Conservation (phyloP, 192 early-diverging fungal genomes). For the Podila minutissima region DNA sequence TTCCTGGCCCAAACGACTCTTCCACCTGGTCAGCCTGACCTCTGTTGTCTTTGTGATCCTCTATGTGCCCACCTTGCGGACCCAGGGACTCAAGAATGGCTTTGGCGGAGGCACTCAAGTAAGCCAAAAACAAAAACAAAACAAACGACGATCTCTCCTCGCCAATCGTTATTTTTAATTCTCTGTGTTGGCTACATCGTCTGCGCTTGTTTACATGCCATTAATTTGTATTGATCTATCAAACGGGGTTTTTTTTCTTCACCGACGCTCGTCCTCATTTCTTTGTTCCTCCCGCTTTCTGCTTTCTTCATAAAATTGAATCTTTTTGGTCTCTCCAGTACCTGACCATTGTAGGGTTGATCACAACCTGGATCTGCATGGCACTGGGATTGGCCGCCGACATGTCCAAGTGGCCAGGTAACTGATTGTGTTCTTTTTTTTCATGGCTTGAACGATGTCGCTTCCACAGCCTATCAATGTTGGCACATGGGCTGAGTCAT, state of each 20-base stretch:
- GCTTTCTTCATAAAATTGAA: not conserved
- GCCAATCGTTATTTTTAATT: conserved; percentile 2
- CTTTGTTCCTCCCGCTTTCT: not conserved
- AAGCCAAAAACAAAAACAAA: conserved; percentile 9
- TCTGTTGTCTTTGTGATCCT: conserved; percentile 4
- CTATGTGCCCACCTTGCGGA: not conserved
- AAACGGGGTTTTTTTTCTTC: not conserved
- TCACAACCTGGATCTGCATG: conserved; percentile 14
- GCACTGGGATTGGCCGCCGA: conserved; percentile 7
- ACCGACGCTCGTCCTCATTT: too few species aligned
- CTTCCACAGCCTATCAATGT: too few species aligned
- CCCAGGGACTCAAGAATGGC: not conserved
- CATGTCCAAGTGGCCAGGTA: conserved; percentile 4
- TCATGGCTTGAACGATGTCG: too few species aligned
- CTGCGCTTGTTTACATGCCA: not conserved
- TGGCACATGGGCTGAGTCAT: too few species aligned
- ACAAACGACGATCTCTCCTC: not conserved
- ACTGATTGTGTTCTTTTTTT: not conserved
- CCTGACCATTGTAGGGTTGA: conserved; percentile 22
- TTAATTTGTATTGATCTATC: not conserved
- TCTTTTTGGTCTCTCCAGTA: conserved; percentile 7
- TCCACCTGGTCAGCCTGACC: not conserved
- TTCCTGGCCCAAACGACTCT: not conserved
- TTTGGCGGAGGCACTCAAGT: conserved; percentile 38
- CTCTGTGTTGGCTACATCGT: not conserved